Percentiles rank a stretch among this genome's conserved stretches.
These are phyloP conservation scores for Zostera marina DNA, from an alignment of 116 monocot genomes.

Conservation along the genomic window DNA sequence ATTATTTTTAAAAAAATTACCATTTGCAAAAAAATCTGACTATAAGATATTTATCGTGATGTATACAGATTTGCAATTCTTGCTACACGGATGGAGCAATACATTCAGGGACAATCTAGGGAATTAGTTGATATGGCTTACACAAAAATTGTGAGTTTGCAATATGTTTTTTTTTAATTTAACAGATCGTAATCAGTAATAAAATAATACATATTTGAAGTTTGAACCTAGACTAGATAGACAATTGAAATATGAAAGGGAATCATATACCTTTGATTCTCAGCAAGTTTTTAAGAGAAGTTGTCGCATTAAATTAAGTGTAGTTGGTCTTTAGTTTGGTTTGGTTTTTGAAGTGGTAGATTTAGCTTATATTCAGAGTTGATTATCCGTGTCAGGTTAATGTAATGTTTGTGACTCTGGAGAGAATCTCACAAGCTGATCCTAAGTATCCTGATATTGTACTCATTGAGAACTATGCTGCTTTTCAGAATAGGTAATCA, in stretches of 20 bases:
- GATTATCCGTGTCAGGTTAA: slow-evolving; percentile 36
- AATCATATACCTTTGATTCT: neutral
- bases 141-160: slow-evolving; percentile 69
- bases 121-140: slow-evolving; percentile 96
- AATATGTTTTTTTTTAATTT: neutral
- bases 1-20: no score
- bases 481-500: slow-evolving; percentile 88
- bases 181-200: slow-evolving; percentile 1
- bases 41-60: neutral
- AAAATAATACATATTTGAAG: neutral
- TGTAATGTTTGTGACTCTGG: slow-evolving; percentile 81
- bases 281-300: neutral
- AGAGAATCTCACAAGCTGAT: slow-evolving; percentile 87
- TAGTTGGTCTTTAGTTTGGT: neutral
- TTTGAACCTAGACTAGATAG: neutral
- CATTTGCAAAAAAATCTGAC: neutral
- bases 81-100: slow-evolving; percentile 95
- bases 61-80: slow-evolving; percentile 69
- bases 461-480: slow-evolving; percentile 91
- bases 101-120: slow-evolving; percentile 96
- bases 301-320: neutral
- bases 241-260: neutral
- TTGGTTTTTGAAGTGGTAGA: neutral
- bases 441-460: slow-evolving; percentile 78
- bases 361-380: neutral